A percentile compares a stretch with the other conserved stretches of the same genome.
phyloP scores from a whole-genome alignment of 2,329 filamentous ascomycete genomes.

The Penicillium vulpinum region DNA sequence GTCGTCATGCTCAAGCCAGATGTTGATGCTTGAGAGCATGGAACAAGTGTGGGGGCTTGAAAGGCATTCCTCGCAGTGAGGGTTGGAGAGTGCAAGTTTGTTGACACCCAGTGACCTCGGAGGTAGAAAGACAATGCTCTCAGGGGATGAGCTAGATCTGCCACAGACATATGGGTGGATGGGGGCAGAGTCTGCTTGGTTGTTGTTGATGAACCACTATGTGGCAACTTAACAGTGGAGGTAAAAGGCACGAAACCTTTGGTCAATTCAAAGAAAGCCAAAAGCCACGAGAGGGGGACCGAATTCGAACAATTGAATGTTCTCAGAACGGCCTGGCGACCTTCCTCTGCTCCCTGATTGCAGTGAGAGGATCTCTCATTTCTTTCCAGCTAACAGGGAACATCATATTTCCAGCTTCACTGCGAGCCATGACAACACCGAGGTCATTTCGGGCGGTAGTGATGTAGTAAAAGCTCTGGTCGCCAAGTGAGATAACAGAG shows the following conservation, averaged over 20 bases:
- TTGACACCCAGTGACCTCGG: neutral
- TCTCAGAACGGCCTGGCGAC: constrained; percentile 86
- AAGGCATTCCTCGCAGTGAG: neutral
- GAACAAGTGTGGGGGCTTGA: neutral
- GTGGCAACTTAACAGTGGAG: neutral
- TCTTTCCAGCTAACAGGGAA: constrained; percentile 94
- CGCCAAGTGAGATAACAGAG: constrained; percentile 84
- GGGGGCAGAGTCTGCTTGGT: neutral
- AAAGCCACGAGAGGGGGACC: neutral
- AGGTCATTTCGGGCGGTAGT: constrained; percentile 87
- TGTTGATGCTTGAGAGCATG: neutral
- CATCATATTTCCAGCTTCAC: constrained; percentile 86
- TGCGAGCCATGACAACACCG: constrained; percentile 89
- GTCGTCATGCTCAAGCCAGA: neutral
- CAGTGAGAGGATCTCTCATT: constrained; percentile 80
- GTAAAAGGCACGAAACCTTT: neutral
- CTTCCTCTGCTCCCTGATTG: constrained; percentile 76
- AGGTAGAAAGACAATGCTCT: neutral
- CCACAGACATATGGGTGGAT: neutral
- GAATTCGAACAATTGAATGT: neutral
- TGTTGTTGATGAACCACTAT: neutral
- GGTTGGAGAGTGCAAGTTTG: neutral
- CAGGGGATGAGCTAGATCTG: neutral
- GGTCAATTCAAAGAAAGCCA: neutral
- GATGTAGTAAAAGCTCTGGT: constrained; percentile 95